Evolutionary conservation across 2,329 filamentous ascomycete species (phyloP).

Genomic region (Pseudogymnoascus sp.): DNA sequence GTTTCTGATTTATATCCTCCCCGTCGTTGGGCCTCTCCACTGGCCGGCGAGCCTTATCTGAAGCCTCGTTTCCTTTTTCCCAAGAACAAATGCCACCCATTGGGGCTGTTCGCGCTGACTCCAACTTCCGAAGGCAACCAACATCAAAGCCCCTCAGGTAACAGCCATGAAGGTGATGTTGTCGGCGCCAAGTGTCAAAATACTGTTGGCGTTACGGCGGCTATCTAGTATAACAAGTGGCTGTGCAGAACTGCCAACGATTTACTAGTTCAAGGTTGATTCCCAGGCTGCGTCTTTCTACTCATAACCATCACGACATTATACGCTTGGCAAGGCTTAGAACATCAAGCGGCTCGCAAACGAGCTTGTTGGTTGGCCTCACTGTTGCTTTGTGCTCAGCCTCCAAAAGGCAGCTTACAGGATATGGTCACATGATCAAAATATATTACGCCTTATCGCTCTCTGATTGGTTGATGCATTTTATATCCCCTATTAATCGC

Average conservation of each 20-base stretch:
- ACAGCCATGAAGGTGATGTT: neutral
- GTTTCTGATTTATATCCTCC: neutral
- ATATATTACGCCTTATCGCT: neutral
- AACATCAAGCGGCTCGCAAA: neutral
- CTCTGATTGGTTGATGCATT: slow-evolving; percentile 3
- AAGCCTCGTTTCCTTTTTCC: neutral
- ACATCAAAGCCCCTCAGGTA: neutral
- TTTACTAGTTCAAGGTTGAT: slow-evolving; percentile 7
- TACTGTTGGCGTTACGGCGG: neutral
- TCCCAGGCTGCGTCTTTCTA: neutral
- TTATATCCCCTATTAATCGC: slow-evolving; percentile 5
- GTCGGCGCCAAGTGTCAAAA: neutral
- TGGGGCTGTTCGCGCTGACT: neutral
- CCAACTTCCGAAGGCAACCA: neutral
- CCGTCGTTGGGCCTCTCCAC: neutral
- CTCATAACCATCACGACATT: neutral
- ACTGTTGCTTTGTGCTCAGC: neutral
- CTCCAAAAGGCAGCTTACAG: neutral
- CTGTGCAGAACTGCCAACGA: neutral
- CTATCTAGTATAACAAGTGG: slow-evolving; percentile 3
- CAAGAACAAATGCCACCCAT: slow-evolving; percentile 6
- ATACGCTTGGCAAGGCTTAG: neutral
- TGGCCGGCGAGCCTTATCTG: neutral
- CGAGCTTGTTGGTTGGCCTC: neutral
- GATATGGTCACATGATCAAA: neutral